phyloP scores from a whole-genome alignment of 495 filamentous ascomycete genomes.

The Cercophora samala region DNA sequence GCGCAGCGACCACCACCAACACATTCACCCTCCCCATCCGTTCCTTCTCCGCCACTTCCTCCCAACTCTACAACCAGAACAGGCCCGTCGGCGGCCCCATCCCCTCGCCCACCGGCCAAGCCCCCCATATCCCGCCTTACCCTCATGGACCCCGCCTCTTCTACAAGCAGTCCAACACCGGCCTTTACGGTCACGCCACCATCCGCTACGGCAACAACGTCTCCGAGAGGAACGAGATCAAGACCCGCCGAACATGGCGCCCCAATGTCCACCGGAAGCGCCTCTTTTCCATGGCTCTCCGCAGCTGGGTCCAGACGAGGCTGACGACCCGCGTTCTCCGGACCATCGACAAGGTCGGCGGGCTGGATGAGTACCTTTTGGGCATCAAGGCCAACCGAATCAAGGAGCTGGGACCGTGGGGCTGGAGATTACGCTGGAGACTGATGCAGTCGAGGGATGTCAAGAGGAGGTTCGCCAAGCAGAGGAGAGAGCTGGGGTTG shows the following conservation, averaged over 20 bases:
- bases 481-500: constrained; percentile 49
- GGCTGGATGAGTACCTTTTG: constrained; percentile 86
- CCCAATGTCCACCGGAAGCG: constrained; percentile 82
- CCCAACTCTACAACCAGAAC: constrained; percentile 14
- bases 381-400: constrained; percentile 68
- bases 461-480: constrained; percentile 52
- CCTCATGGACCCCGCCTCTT: constrained; percentile 73
- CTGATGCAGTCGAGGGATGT: constrained; percentile 72
- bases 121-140: constrained; percentile 63
- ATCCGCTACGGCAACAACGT: constrained; percentile 94
- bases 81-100: constrained; percentile 24
- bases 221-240: constrained; percentile 69
- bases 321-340: constrained; percentile 73
- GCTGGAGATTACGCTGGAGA: constrained; percentile 83
- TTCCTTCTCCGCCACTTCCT: constrained; percentile 4
- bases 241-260: constrained; percentile 80
- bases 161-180: constrained; percentile 85
- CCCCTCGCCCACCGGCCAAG: constrained; percentile 29
- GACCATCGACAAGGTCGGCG: constrained; percentile 83
- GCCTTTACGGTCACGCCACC: constrained; percentile 72
- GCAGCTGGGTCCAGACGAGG: constrained; percentile 63
- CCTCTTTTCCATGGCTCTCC: constrained; percentile 66
- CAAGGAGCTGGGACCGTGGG: constrained; percentile 78
- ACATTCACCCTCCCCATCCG: not conserved
- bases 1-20: constrained; percentile 5